Evolutionary conservation across 805 yeast genomes (phyloP), one percentile per base, ranked within the genome.

Genomic region (Phaffomyces opuntiae): DNA sequence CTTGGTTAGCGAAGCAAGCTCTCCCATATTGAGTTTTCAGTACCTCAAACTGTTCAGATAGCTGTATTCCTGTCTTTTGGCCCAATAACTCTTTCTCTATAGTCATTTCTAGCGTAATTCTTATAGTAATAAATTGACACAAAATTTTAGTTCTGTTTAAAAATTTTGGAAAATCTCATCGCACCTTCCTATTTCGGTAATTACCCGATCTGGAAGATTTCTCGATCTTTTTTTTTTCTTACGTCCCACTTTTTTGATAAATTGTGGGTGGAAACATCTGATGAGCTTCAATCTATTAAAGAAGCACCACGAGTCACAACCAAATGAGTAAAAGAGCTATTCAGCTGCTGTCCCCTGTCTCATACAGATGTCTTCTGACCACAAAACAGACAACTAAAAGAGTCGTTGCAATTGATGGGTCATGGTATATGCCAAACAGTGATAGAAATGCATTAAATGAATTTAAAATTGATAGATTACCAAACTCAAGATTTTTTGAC

Each of bases 361-460:
- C 57, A 2, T 57, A 47, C 50, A 43, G 61, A 16, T 60, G 54
- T 1, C 42, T 57, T 31, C 39, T 53, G 12, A 52, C 59, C 14
- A 38, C 55, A 1, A 25, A 51, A 5, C 47, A 55, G 12, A 8
- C 51, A 1, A 47, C 44, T 3, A 39, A 54, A 13, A 60, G 74
- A 39, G 63, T 72, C 24, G 49, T 83, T 11, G 83, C 96, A 1
- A 68, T 91, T 19, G 99, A 91, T 63, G 80, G 95, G 5, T 81
- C 97, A 0, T 93, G 98, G 97, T 88, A 81, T 63, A 74, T 91
- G 78, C 96, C 98, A 40, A 83, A 81, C 57, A 69, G 67, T 36
- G 81, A 83, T 11, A 70, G 76, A 38, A 71, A 77, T 51, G 90
- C 83, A 0, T 64, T 62, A 35, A 69, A 73, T 19, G 87, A 88